Conservation (phyloP, 2,329 filamentous ascomycete genomes). For the Trichothecium sympodiale region DNA sequence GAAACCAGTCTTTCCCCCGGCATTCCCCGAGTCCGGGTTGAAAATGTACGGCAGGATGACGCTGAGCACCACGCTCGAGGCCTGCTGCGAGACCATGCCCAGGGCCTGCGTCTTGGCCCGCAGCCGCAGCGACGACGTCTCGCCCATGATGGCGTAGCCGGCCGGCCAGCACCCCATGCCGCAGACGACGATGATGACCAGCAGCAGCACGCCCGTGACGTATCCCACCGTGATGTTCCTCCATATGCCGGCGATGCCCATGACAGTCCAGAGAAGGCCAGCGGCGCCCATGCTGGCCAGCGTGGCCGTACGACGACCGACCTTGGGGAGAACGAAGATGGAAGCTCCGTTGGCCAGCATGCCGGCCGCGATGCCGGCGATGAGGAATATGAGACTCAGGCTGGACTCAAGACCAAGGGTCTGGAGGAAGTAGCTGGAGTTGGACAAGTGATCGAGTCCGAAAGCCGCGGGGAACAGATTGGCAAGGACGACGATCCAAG, state of each 20-base stretch:
- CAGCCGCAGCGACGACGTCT: slow-evolving; percentile 12
- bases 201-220: slow-evolving; percentile 11
- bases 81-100: slow-evolving; percentile 26
- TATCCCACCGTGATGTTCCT: slow-evolving; percentile 1
- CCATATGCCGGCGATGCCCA: slow-evolving; percentile 23
- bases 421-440: slow-evolving; percentile 26
- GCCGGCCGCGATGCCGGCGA: slow-evolving; percentile 32
- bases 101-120: slow-evolving; percentile 21
- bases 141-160: slow-evolving; percentile 25
- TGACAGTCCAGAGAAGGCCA: slow-evolving; percentile 27
- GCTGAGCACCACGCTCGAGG: slow-evolving; percentile 17
- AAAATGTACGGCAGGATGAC: slow-evolving; percentile 17
- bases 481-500: slow-evolving; percentile 25
- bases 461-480: slow-evolving; percentile 29
- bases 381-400: slow-evolving; percentile 29
- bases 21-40: slow-evolving; percentile 18
- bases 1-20: slow-evolving; percentile 28
- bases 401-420: slow-evolving; percentile 16
- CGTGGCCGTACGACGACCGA: slow-evolving; percentile 28
- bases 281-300: slow-evolving; percentile 20
- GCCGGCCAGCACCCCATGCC: slow-evolving; percentile 30
- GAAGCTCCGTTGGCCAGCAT: slow-evolving; percentile 30
- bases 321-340: slow-evolving; percentile 30
- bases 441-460: slow-evolving; percentile 29
- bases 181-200: slow-evolving; percentile 28